phyloP scores from a whole-genome alignment of 23 red algal species.

The Gracilaria caudata region DNA sequence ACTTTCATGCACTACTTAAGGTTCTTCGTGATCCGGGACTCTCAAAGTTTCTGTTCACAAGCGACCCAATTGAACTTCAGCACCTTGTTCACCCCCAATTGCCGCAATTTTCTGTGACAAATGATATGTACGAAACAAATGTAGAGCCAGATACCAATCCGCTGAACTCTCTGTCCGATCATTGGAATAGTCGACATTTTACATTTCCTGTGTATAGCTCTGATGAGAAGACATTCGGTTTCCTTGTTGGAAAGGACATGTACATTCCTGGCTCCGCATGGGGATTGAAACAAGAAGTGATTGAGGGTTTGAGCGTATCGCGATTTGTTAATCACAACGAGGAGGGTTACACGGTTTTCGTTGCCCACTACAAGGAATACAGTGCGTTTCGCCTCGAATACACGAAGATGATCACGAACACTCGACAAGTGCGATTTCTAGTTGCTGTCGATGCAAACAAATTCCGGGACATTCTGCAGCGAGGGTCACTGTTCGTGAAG shows the following conservation, averaged over 20 bases:
- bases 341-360: background rate
- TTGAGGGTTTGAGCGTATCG: background rate
- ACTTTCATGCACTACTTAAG: conserved; percentile 20
- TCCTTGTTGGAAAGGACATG: conserved; percentile 2
- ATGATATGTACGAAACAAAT: conserved; percentile 20
- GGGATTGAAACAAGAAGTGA: background rate
- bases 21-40: conserved; percentile 8
- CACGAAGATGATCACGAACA: conserved; percentile 4
- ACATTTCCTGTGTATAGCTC: background rate
- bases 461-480: background rate
- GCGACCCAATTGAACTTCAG: conserved; percentile 26
- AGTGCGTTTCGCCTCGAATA: conserved; percentile 8
- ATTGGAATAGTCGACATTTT: conserved; percentile 22
- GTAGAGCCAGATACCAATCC: conserved; percentile 5
- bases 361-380: conserved; percentile 11
- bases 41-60: conserved; percentile 2
- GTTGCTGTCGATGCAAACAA: background rate
- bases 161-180: conserved; percentile 7
- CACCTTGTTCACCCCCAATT: conserved; percentile 5
- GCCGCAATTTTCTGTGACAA: background rate
- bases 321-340: conserved; percentile 11
- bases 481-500: background rate
- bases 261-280: conserved; percentile 17
- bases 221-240: conserved; percentile 10
- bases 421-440: conserved; percentile 10